These are phyloP conservation scores for Lepidium africanum DNA, from an alignment of 345 rosid genomes.

Conservation along the genomic window DNA sequence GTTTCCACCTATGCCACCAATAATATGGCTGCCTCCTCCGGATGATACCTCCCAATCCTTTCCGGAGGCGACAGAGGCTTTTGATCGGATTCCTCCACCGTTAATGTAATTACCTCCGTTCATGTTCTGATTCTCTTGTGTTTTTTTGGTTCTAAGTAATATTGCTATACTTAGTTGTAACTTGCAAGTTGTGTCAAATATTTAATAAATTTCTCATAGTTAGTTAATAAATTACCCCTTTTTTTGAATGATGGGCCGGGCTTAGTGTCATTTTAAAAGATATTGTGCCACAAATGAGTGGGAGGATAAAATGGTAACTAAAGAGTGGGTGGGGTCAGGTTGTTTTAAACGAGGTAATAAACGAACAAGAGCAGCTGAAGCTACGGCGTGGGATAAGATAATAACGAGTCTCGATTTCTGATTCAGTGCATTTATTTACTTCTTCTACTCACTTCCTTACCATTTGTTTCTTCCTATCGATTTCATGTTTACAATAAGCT, in stretches of 20 bases:
- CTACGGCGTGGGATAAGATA: conserved; percentile 17
- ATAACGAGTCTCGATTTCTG: not conserved
- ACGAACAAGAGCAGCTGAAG: conserved; percentile 18
- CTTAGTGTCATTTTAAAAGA: not conserved
- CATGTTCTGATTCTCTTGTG: too few relatives aligned
- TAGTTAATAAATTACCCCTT: too few relatives aligned
- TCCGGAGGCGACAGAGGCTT: not conserved
- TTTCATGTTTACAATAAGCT: not conserved
- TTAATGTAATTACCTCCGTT: not conserved
- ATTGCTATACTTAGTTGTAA: too few relatives aligned
- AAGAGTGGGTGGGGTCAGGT: not conserved
- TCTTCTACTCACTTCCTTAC: not conserved
- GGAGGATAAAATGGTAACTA: not conserved
- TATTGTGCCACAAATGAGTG: not conserved
- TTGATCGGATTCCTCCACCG: not conserved
- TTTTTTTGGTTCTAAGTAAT: too few relatives aligned
- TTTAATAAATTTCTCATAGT: not conserved
- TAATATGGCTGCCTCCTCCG: conserved; percentile 22
- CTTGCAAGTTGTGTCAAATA: too few relatives aligned
- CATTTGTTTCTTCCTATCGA: not conserved
- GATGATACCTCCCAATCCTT: not conserved
- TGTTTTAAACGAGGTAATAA: not conserved
- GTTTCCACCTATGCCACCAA: conserved; percentile 30
- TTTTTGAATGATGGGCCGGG: not conserved
- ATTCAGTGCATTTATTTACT: not conserved